Conservation (phyloP, 768 basidiomycete genomes). For the Amanita exitialis region DNA sequence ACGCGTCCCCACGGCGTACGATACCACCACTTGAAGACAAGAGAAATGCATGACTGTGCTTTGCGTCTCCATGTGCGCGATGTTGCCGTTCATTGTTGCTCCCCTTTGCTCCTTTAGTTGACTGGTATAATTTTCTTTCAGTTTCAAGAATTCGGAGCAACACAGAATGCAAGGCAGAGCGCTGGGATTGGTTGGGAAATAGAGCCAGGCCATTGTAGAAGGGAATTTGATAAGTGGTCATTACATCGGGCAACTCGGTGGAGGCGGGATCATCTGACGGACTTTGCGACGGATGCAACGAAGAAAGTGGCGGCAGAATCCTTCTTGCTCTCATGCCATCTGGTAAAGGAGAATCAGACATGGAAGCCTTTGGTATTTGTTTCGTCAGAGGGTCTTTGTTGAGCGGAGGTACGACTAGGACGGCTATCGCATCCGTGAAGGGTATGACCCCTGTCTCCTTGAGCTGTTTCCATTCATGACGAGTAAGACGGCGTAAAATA, state of each 20-base stretch:
- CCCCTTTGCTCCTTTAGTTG: not conserved
- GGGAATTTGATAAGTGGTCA: constrained; percentile 34
- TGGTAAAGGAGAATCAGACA: constrained; percentile 23
- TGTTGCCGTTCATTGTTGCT: not conserved
- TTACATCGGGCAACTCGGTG: constrained; percentile 9
- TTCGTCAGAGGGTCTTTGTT: constrained; percentile 42
- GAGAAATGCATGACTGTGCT: constrained; percentile 63
- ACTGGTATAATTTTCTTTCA: constrained; percentile 25
- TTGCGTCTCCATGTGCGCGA: constrained; percentile 20
- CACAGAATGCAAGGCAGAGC: constrained; percentile 43
- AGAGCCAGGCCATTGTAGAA: constrained; percentile 57
- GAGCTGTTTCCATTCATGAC: constrained; percentile 44
- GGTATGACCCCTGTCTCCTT: constrained; percentile 37
- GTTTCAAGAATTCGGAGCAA: constrained; percentile 37
- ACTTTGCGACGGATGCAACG: constrained; percentile 13
- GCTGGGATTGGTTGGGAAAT: constrained; percentile 54
- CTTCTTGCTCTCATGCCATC: constrained; percentile 12
- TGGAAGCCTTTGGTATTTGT: constrained; percentile 26
- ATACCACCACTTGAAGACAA: constrained; percentile 43
- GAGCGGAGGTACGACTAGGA: constrained; percentile 59
- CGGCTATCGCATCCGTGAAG: constrained; percentile 46
- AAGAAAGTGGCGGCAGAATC: constrained; percentile 20
- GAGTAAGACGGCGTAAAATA: constrained; percentile 57
- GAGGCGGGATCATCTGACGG: constrained; percentile 1
- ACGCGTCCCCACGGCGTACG: constrained; percentile 45